Conservation (phyloP, 129 eudicot species). For the Dittrichia graveolens region DNA sequence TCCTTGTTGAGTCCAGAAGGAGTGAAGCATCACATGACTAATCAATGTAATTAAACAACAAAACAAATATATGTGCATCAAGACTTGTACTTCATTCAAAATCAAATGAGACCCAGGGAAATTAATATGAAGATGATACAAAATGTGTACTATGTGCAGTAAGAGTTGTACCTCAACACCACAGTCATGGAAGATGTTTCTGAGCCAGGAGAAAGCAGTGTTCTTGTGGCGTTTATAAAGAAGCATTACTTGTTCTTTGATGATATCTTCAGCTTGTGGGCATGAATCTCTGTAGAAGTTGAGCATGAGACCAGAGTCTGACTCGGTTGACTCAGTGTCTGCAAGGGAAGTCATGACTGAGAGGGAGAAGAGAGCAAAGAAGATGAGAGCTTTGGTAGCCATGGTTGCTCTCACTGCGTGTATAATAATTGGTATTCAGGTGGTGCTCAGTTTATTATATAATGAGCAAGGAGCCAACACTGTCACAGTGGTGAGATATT, state of each 20-base stretch:
- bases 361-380: conserved; percentile 52
- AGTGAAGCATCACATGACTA: conserved; percentile 98
- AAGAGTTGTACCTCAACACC: conserved; percentile 69
- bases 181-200: conserved; percentile 99
- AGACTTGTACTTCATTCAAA: not conserved
- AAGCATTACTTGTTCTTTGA: conserved; percentile 90
- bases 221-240: conserved; percentile 99
- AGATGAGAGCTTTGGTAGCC: conserved; percentile 57
- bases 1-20: conserved; percentile 95
- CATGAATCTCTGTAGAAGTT: conserved; percentile 91
- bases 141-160: conserved; percentile 20
- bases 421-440: not conserved
- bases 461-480: conserved; percentile 28
- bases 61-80: conserved; percentile 7
- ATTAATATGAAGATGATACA: not conserved
- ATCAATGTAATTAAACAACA: not conserved
- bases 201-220: conserved; percentile 99
- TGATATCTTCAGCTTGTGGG: conserved; percentile 97
- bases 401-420: conserved; percentile 36
- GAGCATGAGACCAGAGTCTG: conserved; percentile 62
- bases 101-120: not conserved
- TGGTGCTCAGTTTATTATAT: conserved; percentile 34
- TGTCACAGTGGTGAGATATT: not conserved
- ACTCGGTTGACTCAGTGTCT: conserved; percentile 40
- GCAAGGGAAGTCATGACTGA: conserved; percentile 43